These are phyloP conservation scores for Avicennia marina DNA, from an alignment of 257 asterid species.

Conservation along the genomic window DNA sequence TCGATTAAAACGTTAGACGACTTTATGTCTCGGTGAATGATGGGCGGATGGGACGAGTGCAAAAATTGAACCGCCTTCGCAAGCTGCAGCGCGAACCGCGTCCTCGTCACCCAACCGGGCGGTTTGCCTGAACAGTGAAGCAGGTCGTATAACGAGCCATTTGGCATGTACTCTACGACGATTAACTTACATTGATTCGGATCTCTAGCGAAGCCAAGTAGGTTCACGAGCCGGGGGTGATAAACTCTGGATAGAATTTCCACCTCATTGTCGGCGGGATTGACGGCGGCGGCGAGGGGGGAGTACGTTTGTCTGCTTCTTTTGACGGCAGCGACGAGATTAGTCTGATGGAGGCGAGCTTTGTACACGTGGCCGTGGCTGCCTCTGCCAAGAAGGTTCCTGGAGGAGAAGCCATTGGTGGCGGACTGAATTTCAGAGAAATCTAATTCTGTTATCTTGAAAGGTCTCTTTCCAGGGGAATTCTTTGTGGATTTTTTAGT, in stretches of 20 bases:
- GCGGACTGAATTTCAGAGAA: constrained; percentile 56
- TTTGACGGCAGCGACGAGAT: constrained; percentile 61
- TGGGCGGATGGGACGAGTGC: constrained; percentile 66
- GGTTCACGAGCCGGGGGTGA: constrained; percentile 62
- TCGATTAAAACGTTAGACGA: constrained; percentile 76
- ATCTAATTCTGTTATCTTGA: constrained; percentile 33
- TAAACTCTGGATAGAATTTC: constrained; percentile 58
- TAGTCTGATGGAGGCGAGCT: constrained; percentile 37
- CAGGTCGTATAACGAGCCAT: constrained; percentile 60
- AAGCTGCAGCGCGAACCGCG: constrained; percentile 59
- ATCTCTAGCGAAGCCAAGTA: constrained; percentile 53
- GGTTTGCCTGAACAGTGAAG: constrained; percentile 57
- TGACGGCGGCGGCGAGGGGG: not conserved
- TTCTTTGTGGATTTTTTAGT: constrained; percentile 16
- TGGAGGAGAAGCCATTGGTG: constrained; percentile 60
- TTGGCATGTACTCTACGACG: constrained; percentile 83
- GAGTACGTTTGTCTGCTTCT: constrained; percentile 30
- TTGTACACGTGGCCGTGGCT: constrained; percentile 76
- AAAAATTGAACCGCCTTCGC: constrained; percentile 64
- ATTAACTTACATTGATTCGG: constrained; percentile 36
- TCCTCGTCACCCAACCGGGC: constrained; percentile 61
- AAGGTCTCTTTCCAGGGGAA: constrained; percentile 22
- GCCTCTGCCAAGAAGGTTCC: constrained; percentile 74
- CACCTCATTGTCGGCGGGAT: constrained; percentile 57
- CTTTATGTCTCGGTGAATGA: constrained; percentile 78